phyloP scores from a whole-genome alignment of 192 early-diverging fungal species.

The Backusella liffmaniae region DNA sequence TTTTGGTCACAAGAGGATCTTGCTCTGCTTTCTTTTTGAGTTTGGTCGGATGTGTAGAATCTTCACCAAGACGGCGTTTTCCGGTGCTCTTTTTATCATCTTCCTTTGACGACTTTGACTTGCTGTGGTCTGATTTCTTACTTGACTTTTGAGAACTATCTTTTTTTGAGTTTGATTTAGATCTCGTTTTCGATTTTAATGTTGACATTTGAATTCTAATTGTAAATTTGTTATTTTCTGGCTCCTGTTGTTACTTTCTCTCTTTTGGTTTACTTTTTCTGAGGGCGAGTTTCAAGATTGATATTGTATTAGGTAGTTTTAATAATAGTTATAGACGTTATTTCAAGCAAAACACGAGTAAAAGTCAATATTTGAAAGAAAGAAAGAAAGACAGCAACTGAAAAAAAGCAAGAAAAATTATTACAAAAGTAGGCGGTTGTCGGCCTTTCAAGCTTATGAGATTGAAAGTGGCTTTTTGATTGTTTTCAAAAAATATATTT shows the following conservation, averaged over 20 bases:
- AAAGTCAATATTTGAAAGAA: background rate
- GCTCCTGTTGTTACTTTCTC: background rate
- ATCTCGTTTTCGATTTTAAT: background rate
- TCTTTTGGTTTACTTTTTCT: background rate
- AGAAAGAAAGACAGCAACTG: background rate
- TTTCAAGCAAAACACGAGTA: no score
- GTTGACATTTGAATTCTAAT: no score
- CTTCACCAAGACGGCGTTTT: background rate
- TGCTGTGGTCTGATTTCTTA: background rate
- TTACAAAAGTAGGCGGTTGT: background rate
- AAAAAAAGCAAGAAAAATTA: no score
- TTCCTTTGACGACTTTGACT: background rate
- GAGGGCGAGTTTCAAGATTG: no score
- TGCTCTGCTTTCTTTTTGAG: background rate
- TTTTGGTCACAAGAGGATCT: background rate
- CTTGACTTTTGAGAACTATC: background rate
- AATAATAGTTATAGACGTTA: no score
- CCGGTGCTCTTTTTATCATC: background rate
- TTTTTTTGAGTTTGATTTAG: background rate
- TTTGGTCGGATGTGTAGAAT: background rate
- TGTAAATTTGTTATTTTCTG: no score
- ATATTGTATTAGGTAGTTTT: no score
- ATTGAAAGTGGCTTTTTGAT: background rate
- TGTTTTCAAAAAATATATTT: background rate
- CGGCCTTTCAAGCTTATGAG: background rate